Conservation (phyloP, 208 protist species). For the Leishmania guyanensis region DNA sequence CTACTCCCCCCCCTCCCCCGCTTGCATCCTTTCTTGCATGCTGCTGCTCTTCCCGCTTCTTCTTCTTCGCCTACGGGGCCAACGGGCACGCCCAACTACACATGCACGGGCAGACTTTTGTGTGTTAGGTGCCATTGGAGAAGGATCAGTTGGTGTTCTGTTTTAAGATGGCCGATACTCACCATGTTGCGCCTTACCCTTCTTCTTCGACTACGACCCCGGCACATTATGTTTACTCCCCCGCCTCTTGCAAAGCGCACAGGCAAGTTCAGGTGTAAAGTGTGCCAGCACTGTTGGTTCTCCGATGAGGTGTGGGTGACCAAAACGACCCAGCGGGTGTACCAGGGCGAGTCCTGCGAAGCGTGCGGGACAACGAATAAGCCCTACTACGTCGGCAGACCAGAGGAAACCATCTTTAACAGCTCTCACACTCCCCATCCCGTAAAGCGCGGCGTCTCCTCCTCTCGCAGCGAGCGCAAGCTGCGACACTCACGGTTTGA, state of each 20-base stretch:
- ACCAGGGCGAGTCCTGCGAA: conserved; percentile 89
- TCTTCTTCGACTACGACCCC: conserved; percentile 58
- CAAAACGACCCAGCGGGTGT: conserved; percentile 86
- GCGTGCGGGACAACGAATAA: conserved; percentile 83
- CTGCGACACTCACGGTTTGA: conserved; percentile 81
- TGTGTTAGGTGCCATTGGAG: background rate
- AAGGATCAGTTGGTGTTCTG: background rate
- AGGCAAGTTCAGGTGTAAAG: conserved; percentile 72
- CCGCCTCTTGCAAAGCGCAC: conserved; percentile 73
- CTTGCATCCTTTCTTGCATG: background rate
- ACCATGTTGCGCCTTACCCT: conserved; percentile 54
- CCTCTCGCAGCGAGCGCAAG: conserved; percentile 64
- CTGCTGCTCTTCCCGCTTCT: background rate
- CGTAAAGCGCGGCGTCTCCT: conserved; percentile 72
- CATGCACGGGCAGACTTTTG: background rate
- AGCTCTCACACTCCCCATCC: conserved; percentile 68
- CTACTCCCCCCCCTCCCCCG: too few species aligned
- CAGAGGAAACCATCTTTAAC: conserved; percentile 87
- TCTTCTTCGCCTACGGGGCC: background rate
- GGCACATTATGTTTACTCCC: conserved; percentile 90
- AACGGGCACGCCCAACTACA: background rate
- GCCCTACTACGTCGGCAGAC: conserved; percentile 86
- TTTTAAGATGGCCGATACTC: background rate
- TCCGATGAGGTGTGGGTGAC: conserved; percentile 89
- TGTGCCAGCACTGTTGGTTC: conserved; percentile 66